These are phyloP conservation scores for Macrolepiota dolichaula DNA, from an alignment of 768 basidiomycete species.

Conservation along the genomic window DNA sequence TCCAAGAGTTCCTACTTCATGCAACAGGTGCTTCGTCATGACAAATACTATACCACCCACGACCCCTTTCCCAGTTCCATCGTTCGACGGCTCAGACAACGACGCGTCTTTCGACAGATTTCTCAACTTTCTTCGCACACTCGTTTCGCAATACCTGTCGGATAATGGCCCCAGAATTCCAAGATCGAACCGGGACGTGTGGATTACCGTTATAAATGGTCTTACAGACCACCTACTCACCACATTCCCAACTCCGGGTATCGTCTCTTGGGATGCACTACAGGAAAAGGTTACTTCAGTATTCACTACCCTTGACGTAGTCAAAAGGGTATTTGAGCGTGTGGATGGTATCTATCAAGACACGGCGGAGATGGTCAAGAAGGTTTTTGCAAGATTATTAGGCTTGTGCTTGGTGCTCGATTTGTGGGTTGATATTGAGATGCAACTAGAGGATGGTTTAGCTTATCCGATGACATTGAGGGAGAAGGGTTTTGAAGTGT, in stretches of 20 bases:
- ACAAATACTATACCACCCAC: conserved; percentile 17
- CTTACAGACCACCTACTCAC: conserved; percentile 52
- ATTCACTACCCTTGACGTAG: conserved; percentile 48
- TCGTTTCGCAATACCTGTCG: conserved; percentile 33
- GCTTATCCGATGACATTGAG: conserved; percentile 48
- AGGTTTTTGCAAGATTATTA: conserved; percentile 47
- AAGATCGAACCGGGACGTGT: conserved; percentile 36
- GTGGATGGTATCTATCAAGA: conserved; percentile 16
- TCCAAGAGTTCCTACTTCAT: neutral
- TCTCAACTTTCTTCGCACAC: conserved; percentile 37
- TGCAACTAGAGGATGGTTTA: conserved; percentile 32
- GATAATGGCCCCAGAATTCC: conserved; percentile 28
- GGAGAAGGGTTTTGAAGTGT: conserved; percentile 39
- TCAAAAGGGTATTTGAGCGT: conserved; percentile 42
- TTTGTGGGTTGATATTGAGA: conserved; percentile 51
- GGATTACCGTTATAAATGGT: conserved; percentile 47
- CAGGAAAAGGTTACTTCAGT: conserved; percentile 32
- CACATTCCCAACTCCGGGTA: conserved; percentile 51
- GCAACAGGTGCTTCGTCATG: conserved; percentile 13
- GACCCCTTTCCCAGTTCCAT: conserved; percentile 27
- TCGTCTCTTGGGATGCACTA: conserved; percentile 48
- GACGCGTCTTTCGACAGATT: conserved; percentile 35
- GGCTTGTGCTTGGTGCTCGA: conserved; percentile 55
- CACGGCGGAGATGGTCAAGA: conserved; percentile 42
- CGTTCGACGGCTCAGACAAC: conserved; percentile 24